Evolutionary conservation across 23 red algal species (phyloP).

Genomic region (Gracilariopsis chorda): DNA sequence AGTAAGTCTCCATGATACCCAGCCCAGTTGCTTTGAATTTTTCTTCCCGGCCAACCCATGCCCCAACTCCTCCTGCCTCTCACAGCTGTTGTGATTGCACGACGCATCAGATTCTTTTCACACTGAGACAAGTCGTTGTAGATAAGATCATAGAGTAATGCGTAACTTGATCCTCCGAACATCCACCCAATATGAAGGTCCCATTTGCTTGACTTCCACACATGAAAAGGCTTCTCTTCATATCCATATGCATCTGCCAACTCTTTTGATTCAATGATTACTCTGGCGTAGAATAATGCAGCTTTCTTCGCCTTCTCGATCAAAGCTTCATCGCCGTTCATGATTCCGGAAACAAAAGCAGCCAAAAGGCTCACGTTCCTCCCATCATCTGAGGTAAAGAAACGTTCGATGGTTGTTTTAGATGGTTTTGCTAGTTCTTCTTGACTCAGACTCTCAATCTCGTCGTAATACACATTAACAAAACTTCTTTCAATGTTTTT

Average conservation of each 20-base stretch:
- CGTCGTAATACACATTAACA: slow-evolving; percentile 3
- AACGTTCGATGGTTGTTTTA: slow-evolving; percentile 12
- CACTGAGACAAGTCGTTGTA: slow-evolving; percentile 17
- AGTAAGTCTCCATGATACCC: slow-evolving; percentile 64
- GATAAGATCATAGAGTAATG: slow-evolving; percentile 63
- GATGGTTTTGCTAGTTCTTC: slow-evolving; percentile 41
- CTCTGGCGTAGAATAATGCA: slow-evolving; percentile 49
- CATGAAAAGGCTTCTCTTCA: slow-evolving; percentile 29
- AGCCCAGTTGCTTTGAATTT: slow-evolving; percentile 80
- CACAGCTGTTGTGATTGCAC: slow-evolving; percentile 48
- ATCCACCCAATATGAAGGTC: slow-evolving; percentile 49
- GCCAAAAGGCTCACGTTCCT: slow-evolving; percentile 5
- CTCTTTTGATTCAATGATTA: slow-evolving; percentile 49
- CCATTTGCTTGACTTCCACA: slow-evolving; percentile 60
- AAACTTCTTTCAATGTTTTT: not conserved
- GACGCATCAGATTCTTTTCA: slow-evolving; percentile 50
- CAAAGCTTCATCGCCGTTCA: slow-evolving; percentile 31
- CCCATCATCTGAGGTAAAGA: slow-evolving; percentile 40
- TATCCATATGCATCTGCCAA: not conserved
- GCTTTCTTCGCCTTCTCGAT: slow-evolving; percentile 17
- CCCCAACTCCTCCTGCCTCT: slow-evolving; percentile 56
- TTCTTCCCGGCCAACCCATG: slow-evolving; percentile 56
- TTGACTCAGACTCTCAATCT: slow-evolving; percentile 21
- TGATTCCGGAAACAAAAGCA: slow-evolving; percentile 25
- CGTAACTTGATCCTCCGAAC: slow-evolving; percentile 51